Conservation (phyloP, 1,139 yeast genomes). For the Geotrichum citri-aurantii region DNA sequence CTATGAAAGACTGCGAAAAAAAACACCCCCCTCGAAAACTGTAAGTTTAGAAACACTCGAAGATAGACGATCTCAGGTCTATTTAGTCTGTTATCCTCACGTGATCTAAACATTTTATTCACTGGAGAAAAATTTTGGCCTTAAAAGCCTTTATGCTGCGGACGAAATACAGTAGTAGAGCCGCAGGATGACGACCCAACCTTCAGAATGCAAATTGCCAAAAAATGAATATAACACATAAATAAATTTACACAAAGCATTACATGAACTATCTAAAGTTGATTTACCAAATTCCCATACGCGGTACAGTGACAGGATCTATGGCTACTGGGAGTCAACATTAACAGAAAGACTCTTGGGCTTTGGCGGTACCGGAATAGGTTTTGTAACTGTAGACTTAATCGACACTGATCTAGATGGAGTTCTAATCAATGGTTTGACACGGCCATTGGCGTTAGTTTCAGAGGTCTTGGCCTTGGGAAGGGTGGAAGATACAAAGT, state of each 20-base stretch:
- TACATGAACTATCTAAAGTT: background rate
- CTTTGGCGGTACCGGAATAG: constrained; percentile 13
- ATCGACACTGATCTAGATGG: constrained; percentile 1
- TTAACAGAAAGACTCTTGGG: constrained; percentile 3
- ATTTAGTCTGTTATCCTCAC: too few relatives aligned
- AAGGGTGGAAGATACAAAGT: background rate
- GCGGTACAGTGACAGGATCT: background rate
- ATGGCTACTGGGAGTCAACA: background rate
- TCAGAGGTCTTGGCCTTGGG: background rate
- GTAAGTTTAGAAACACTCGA: too few relatives aligned
- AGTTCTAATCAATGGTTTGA: constrained; percentile 6
- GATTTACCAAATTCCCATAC: background rate
- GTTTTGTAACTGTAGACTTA: constrained; percentile 2
- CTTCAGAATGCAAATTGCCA: too few relatives aligned
- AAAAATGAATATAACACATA: background rate
- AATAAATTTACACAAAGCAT: background rate
- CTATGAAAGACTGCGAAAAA: too few relatives aligned
- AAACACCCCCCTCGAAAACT: too few relatives aligned
- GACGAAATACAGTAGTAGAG: too few relatives aligned
- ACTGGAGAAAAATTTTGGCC: too few relatives aligned
- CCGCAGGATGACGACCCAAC: too few relatives aligned
- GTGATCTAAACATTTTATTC: too few relatives aligned
- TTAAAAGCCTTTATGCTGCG: too few relatives aligned
- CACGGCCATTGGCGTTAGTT: background rate
- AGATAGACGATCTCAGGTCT: too few relatives aligned